Base-by-base conservation (phyloP, 352 stramenopile genomes). In the Blastocystis hominis region DNA sequence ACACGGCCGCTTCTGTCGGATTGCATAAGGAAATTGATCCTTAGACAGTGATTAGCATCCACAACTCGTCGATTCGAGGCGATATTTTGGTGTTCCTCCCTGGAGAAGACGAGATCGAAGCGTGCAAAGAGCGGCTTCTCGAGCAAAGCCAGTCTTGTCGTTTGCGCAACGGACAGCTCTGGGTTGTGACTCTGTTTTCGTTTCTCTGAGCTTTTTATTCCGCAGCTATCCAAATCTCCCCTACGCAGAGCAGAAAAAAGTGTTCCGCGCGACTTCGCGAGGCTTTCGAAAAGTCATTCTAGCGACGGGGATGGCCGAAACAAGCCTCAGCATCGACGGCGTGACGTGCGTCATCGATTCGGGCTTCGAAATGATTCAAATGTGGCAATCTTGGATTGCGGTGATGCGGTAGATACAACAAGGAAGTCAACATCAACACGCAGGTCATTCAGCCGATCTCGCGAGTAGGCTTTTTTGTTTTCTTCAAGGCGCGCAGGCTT, bases 291-390 rank as follows among this genome's bases (percentile, higher is more conserved):
- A 99, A 90, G 95, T 99, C 0, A 95, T 99, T 15, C 89, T 99
- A 36, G 96, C 94, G 44, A 99, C 97, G 0, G 99, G 99, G 91
- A 99, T 99, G 89, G 97, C 96, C 3, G 97, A 99, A 90, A 98
- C 97, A 24, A 97, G 93, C 76, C 89, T 99, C 17, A 99, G 96
- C 0, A 99, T 99, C 87, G 93, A 98, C 75, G 97, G 97, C 15
- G 99, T 99, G 78, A 97, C 94, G 88, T 99, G 96, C 88, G 97
- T 99, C 13, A 98, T 99, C 63, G 97, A 99, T 91, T 97, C 95
- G 15, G 97, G 97, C 17, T 99, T 99, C 89, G 98, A 95, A 91
- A 99, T 99, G 89, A 95, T 93, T 0, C 93, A 94, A 92, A 47
- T 76, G 66, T 76, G 63, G 5, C 17, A 42, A 17, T 36, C 10